Evolutionary conservation across 495 filamentous ascomycete species (phyloP).

Genomic region (Neurospora discreta): DNA sequence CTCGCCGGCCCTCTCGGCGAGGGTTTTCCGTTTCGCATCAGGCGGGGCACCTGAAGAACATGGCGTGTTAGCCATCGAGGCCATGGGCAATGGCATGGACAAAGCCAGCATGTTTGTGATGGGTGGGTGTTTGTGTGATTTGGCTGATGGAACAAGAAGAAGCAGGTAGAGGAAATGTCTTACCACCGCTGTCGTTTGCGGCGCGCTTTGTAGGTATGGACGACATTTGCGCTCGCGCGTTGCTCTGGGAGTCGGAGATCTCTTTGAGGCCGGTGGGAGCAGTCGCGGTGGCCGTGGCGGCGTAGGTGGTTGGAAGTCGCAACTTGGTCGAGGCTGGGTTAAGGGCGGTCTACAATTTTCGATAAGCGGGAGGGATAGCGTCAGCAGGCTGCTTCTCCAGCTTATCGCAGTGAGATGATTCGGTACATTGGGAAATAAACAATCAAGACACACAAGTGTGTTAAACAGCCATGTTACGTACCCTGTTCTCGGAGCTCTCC

Average conservation of each 20-base stretch:
- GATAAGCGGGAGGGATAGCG: neutral
- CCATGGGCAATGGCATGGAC: neutral
- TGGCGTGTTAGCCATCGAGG: conserved; percentile 8
- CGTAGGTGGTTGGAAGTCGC: neutral
- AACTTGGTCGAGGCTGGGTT: neutral
- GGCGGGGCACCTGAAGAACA: conserved; percentile 28
- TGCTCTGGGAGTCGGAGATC: conserved; percentile 51
- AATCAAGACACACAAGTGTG: neutral
- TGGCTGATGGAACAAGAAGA: neutral
- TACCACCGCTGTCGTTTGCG: conserved; percentile 21
- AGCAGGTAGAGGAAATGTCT: neutral
- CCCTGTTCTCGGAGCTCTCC: conserved; percentile 32
- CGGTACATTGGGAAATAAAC: neutral
- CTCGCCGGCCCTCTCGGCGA: conserved; percentile 45
- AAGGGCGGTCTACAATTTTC: neutral
- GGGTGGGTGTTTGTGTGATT: neutral
- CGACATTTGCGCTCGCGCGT: conserved; percentile 49
- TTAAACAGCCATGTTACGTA: conserved; percentile 8
- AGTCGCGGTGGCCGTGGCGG: conserved; percentile 1
- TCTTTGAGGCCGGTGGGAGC: conserved; percentile 22
- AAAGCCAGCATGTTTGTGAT: neutral
- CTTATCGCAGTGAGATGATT: no score
- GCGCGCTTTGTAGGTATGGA: conserved; percentile 39
- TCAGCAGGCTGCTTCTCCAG: neutral
- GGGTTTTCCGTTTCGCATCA: conserved; percentile 48